Evolutionary conservation across 768 basidiomycete genomes (phyloP), one percentile per base, ranked within the genome.

Genomic region (Auriculariales sp.): DNA sequence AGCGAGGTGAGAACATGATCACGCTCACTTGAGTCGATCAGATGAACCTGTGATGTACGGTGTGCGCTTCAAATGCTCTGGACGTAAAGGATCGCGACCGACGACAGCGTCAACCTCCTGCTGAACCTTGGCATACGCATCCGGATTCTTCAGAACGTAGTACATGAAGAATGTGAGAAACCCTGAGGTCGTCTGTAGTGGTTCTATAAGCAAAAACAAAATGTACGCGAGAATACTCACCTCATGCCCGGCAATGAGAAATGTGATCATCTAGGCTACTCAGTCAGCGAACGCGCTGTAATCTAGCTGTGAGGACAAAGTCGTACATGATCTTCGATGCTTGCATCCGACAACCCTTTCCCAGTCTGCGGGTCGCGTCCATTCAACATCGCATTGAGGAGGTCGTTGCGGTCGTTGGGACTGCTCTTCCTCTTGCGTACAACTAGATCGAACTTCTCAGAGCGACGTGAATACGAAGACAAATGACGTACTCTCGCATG

Each of bases 181-280:
- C 1, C 60, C 63, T 57, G 28, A 27, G 1, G 25, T n/a, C 28
- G 24, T 15, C 15, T 33, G 28, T 15, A 17, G 22, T 5, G 22
- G 33, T 31, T 19, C 11, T 7, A 12, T 34, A 17, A 32, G n/a
- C 29, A 28, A 45, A 14, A 48, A 2, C n/a, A 36, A 4, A 25
- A 56, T 52, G 35, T 24, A 59, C 68, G 67, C 49, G 66, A 60
- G 6, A 61, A 5, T 17, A 56, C 53, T 63, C 3, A 66, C 68
- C 50, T 44, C 39, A 25, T 44, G 39, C 11, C 39, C 73, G 3
- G 73, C 73, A 36, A 74, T 69, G 17, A 75, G 59, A 65, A 75
- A 75, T 2, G 73, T 75, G 15, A 71, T 56, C 3, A 74, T 68
- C 69, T 75, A 73, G 3, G n/a, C 57, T 75, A 73, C 50, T 65